Conservation (phyloP, 2,329 filamentous ascomycete genomes). For the Alternaria ethzedia region DNA sequence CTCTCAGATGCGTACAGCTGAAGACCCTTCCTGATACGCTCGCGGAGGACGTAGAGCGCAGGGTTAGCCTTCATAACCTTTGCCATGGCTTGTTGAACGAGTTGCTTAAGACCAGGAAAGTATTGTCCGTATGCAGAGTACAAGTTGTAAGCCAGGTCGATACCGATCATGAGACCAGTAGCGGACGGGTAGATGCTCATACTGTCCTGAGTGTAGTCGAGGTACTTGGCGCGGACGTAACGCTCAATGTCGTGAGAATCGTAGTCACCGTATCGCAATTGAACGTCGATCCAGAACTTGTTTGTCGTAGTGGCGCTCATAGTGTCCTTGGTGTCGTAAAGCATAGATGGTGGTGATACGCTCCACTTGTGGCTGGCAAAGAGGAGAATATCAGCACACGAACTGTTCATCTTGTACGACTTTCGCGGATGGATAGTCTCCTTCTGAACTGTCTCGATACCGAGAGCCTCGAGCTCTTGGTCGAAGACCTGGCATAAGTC, state of each 20-base stretch:
- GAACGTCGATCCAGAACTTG: constrained; percentile 99
- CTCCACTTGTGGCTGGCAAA: constrained; percentile 99
- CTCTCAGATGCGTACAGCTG: constrained; percentile 98
- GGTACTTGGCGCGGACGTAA: constrained; percentile 96
- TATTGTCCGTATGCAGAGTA: constrained; percentile 99
- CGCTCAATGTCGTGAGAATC: constrained; percentile 99
- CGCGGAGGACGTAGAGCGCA: constrained; percentile 90
- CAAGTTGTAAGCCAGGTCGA: constrained; percentile 96
- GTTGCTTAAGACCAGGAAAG: constrained; percentile 94
- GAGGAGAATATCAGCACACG: constrained; percentile 93
- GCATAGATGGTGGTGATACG: constrained; percentile 86
- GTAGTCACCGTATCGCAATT: constrained; percentile 96
- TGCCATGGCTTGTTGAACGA: constrained; percentile 97
- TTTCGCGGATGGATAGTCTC: constrained; percentile 99
- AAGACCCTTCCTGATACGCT: constrained; percentile 97
- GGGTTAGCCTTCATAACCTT: constrained; percentile 99
- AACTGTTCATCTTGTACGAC: constrained; percentile 99
- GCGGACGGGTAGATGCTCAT: constrained; percentile 98
- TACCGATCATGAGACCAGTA: constrained; percentile 95
- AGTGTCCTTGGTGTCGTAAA: constrained; percentile 95
- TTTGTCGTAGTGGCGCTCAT: constrained; percentile 95
- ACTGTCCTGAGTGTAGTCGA: constrained; percentile 98
- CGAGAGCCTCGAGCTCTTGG: constrained; percentile 92
- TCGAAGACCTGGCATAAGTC: constrained; percentile 98
- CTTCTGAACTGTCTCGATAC: constrained; percentile 97